A percentile compares a stretch with the other conserved stretches of the same genome.
phyloP scores from a whole-genome alignment of 2,329 filamentous ascomycete species.

The Trichoderma lentiforme region DNA sequence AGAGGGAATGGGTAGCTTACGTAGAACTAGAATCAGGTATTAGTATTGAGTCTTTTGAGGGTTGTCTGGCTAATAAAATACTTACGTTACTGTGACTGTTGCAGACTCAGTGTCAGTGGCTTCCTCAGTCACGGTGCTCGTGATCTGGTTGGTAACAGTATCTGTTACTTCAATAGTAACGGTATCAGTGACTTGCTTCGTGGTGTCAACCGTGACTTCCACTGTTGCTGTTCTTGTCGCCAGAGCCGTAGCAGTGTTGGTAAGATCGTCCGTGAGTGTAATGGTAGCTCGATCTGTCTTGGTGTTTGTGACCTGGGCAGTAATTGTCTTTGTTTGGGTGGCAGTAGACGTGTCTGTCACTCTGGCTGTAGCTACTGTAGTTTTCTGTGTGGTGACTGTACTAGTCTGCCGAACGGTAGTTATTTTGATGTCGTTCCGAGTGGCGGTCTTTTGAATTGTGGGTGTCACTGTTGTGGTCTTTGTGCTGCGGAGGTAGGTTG shows the following conservation, averaged over 20 bases:
- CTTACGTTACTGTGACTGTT: background rate
- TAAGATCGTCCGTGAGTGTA: background rate
- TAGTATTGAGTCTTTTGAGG: background rate
- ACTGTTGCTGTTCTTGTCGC: background rate
- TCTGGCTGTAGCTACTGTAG: background rate
- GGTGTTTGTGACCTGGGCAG: background rate
- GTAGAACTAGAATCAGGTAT: background rate
- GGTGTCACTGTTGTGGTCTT: background rate
- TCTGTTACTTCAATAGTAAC: background rate
- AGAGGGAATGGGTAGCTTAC: background rate
- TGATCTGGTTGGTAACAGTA: background rate
- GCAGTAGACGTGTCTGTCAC: background rate
- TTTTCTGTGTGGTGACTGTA: background rate
- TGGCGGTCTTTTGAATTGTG: background rate
- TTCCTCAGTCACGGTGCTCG: background rate
- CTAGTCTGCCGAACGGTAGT: background rate
- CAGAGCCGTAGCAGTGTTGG: background rate
- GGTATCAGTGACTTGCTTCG: background rate
- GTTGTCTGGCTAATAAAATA: background rate
- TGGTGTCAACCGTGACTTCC: background rate
- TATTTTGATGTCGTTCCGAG: background rate
- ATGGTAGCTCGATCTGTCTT: background rate
- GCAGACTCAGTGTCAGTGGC: background rate
- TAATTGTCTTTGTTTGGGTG: background rate
- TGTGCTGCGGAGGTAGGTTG: background rate